Conservation (phyloP, 306 rosid genomes). For the Boehmeria nivea region DNA sequence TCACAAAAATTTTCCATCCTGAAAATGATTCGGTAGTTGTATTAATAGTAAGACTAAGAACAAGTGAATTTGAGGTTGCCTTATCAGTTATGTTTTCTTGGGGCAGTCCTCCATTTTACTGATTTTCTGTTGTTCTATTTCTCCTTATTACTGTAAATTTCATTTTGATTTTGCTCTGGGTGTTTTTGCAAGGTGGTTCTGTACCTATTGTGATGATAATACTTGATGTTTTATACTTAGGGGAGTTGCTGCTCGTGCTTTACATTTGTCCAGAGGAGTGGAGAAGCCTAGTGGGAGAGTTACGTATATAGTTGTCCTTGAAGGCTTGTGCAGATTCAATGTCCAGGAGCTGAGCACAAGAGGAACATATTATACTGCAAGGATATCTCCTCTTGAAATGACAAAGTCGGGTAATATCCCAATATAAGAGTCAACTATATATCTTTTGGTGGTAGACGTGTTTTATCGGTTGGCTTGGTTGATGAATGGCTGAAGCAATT, state of each 20-base stretch:
- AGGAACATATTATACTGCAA: conserved; percentile 92
- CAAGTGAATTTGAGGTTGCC: conserved; percentile 1
- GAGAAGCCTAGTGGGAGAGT: conserved; percentile 99
- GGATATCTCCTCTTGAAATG: conserved; percentile 86
- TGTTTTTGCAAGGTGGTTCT: background rate
- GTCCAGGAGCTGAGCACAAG: conserved; percentile 92
- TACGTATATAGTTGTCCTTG: conserved; percentile 89
- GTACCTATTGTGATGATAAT: background rate
- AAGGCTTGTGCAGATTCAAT: conserved; percentile 92
- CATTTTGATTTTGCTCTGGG: background rate
- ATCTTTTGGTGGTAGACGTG: background rate
- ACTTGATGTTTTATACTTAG: conserved; percentile 36
- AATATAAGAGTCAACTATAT: background rate
- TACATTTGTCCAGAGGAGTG: conserved; percentile 96
- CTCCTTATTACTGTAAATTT: background rate
- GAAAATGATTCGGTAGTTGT: background rate
- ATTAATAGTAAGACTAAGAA: background rate
- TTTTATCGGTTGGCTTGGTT: conserved; percentile 1
- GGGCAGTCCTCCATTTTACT: no score
- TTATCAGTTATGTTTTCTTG: background rate
- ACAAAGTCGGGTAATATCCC: conserved; percentile 63
- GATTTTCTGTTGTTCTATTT: background rate
- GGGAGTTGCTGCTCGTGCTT: conserved; percentile 97
- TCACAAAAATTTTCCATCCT: background rate
- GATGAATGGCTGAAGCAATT: conserved; percentile 5